These are phyloP conservation scores for Yarrowia yakushimensis DNA, from an alignment of 805 yeast species.

Conservation along the genomic window DNA sequence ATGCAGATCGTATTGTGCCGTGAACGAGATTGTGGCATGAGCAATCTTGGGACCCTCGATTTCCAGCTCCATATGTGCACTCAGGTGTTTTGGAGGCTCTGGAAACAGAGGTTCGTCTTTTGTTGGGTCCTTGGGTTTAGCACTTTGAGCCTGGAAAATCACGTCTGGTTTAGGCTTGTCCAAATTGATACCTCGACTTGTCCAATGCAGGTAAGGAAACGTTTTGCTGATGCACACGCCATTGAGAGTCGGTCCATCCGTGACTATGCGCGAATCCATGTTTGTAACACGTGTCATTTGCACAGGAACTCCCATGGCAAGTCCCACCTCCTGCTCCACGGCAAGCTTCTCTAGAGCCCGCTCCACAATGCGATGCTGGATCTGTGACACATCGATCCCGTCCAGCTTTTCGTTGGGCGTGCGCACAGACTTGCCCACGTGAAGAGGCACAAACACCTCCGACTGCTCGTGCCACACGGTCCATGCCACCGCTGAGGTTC, in stretches of 20 bases:
- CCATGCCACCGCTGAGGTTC: not conserved
- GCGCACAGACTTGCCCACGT: slow-evolving; percentile 8
- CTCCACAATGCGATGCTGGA: slow-evolving; percentile 15
- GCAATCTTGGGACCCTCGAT: not conserved
- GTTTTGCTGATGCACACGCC: slow-evolving; percentile 7
- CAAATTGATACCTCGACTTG: slow-evolving; percentile 14
- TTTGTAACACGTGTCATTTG: not conserved
- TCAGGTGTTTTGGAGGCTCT: slow-evolving; percentile 2
- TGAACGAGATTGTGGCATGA: not conserved
- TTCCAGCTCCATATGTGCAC: slow-evolving; percentile 18
- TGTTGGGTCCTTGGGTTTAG: slow-evolving; percentile 1
- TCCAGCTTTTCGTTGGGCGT: slow-evolving; percentile 10
- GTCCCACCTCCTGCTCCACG: slow-evolving; percentile 12
- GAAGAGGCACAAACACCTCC: slow-evolving; percentile 21
- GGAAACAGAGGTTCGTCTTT: slow-evolving; percentile 10
- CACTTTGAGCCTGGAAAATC: not conserved
- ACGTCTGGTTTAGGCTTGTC: slow-evolving; percentile 20
- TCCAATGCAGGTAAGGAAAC: slow-evolving; percentile 6
- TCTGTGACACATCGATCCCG: slow-evolving; percentile 11
- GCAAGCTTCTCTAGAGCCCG: slow-evolving; percentile 17
- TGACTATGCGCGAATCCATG: slow-evolving; percentile 11
- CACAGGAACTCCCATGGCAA: slow-evolving; percentile 1
- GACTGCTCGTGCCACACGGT: slow-evolving; percentile 6
- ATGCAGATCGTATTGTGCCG: slow-evolving; percentile 16
- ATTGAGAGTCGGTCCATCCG: slow-evolving; percentile 6